phyloP scores from a whole-genome alignment of 2,329 filamentous ascomycete genomes.

The Sphaceloma murrayae region DNA sequence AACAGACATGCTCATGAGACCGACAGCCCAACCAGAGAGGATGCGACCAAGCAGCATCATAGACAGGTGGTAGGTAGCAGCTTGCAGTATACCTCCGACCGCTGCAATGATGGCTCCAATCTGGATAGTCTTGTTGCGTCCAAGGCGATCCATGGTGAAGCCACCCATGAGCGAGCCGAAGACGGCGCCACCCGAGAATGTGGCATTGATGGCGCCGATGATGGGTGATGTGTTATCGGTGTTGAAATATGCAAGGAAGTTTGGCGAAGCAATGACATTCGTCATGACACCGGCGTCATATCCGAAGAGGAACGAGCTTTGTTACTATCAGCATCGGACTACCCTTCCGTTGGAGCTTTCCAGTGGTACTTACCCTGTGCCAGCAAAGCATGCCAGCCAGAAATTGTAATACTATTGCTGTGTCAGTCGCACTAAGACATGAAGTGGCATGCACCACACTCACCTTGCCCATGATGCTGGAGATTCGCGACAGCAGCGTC shows the following conservation, averaged over 20 bases:
- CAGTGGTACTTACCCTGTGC: conserved; percentile 22
- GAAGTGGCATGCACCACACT: too few relatives aligned
- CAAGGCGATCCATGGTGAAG: conserved; percentile 52
- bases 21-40: conserved; percentile 51
- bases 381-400: conserved; percentile 24
- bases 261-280: conserved; percentile 46
- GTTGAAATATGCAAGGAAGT: conserved; percentile 51
- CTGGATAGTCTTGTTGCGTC: conserved; percentile 50
- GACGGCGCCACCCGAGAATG: conserved; percentile 50
- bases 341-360: not conserved
- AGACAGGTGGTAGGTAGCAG: conserved; percentile 44
- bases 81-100: conserved; percentile 51
- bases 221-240: conserved; percentile 42
- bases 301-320: conserved; percentile 37
- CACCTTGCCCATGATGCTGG: conserved; percentile 17
- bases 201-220: conserved; percentile 54
- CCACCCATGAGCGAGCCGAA: conserved; percentile 47
- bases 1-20: conserved; percentile 49
- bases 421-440: too few relatives aligned
- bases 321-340: conserved; percentile 14
- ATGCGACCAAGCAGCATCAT: conserved; percentile 53
- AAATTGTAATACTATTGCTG: conserved; percentile 22
- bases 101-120: conserved; percentile 50
- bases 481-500: not conserved
- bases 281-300: conserved; percentile 39